Evolutionary conservation across 2,329 filamentous ascomycete species (phyloP), one percentile per base, ranked within the genome.

Genomic region (Colletotrichum tropicicola): DNA sequence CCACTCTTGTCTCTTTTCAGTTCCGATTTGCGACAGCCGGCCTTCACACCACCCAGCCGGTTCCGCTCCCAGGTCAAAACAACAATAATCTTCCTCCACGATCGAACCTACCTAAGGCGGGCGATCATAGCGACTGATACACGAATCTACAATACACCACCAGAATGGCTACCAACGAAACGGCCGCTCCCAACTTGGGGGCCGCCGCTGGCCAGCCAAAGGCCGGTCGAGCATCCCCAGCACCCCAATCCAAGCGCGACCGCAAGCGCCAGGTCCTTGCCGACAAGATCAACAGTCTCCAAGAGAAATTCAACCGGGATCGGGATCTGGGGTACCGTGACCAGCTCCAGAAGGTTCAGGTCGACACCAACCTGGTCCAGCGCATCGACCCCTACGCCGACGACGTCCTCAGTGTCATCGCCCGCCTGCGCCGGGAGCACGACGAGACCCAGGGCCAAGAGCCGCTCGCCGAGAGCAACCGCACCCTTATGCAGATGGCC

Each of bases 341-440:
- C 69, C 93, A 98, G 78, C 86, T 98, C 2, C 91, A 96, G 73
- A 93, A 93, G 70, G 89, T 98, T n/a, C 94, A 98, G 79, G 90
- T 93, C 69, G 94, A 97, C 77, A 94, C 94, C 79, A 92, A 88
- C 63, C 85, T 97, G 47, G 93, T 97, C 69, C 90, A 93, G 76
- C 90, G 92, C 70, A 92, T 96, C 55, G 91, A 97, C 73, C 91
- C 92, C 1, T 97, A 97, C 76, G 83, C 85, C 55, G 84, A 89
- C 66, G 87, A 88, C 65, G 89, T 92, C 51, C 84, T 97, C 48
- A 90, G 93, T 67, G 87, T 92, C 60, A 89, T 94, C 67, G 83
- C 85, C 54, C 87, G 89, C 70, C 79, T 91, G 72, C 87, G 88
- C 63, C 82, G 84, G 67, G 81, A 85, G 62, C 83, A 87, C 59